Evolutionary conservation across 2,329 filamentous ascomycete species (phyloP).

Genomic region (Podosphaera fusca): DNA sequence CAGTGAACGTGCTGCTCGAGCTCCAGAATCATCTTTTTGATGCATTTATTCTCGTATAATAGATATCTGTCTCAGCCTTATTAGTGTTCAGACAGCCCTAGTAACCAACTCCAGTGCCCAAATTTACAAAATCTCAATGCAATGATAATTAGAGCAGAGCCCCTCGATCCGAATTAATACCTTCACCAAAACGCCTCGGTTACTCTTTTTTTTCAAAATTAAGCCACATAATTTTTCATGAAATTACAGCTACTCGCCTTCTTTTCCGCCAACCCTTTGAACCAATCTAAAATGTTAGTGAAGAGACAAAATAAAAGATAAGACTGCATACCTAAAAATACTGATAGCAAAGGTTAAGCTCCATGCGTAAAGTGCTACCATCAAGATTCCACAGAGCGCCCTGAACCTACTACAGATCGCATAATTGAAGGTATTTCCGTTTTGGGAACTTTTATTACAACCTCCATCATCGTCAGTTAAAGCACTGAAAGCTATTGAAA

Average conservation of each 20-base stretch:
- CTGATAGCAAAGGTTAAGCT: constrained; percentile 73
- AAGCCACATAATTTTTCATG: not conserved
- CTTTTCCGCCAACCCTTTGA: constrained; percentile 33
- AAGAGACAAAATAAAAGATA: not conserved
- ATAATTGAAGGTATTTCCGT: constrained; percentile 15
- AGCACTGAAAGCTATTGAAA: constrained; percentile 71
- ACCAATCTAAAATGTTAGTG: constrained; percentile 24
- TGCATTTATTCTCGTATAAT: no score
- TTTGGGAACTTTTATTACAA: constrained; percentile 22
- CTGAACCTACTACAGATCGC: constrained; percentile 39
- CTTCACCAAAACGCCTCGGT: no score
- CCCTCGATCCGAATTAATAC: no score
- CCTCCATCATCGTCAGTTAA: constrained; percentile 39
- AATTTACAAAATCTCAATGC: no score
- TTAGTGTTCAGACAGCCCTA: no score
- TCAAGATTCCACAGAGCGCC: constrained; percentile 53
- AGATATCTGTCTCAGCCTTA: no score
- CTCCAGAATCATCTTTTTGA: no score
- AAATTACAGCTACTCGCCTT: constrained; percentile 16
- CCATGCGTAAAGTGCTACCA: constrained; percentile 75
- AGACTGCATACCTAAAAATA: constrained; percentile 35
- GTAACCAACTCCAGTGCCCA: no score
- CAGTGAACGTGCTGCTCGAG: no score
- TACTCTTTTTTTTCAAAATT: not conserved
- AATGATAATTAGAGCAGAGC: no score